Percentiles rank a stretch among this genome's conserved stretches.
Conservation (phyloP, 2,329 filamentous ascomycete species). For the Beauveria brongniartii region DNA sequence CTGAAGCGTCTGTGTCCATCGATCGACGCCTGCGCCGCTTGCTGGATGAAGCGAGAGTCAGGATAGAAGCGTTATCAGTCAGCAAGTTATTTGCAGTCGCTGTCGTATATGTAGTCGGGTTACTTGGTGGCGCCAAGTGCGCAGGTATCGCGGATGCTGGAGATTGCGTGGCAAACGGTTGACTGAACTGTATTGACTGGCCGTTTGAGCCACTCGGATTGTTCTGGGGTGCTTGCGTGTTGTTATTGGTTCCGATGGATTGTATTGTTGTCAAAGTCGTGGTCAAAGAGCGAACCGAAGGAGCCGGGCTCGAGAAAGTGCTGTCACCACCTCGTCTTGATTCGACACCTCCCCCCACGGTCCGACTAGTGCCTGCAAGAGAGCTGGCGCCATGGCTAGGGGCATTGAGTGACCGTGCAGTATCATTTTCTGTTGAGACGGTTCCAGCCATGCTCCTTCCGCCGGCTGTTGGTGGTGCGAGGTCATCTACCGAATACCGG, state of each 20-base stretch:
- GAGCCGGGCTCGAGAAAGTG: conserved; percentile 76
- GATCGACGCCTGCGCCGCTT: conserved; percentile 70
- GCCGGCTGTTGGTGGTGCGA: conserved; percentile 49
- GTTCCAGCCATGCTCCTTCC: conserved; percentile 71
- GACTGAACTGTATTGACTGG: conserved; percentile 53
- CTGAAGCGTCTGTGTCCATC: conserved; percentile 78
- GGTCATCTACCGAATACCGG: conserved; percentile 52
- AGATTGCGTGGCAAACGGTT: conserved; percentile 56
- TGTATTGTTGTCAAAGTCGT: conserved; percentile 83
- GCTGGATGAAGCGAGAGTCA: conserved; percentile 76
- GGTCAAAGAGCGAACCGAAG: conserved; percentile 70
- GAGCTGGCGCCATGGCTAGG: conserved; percentile 64
- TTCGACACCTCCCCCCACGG: conserved; percentile 57
- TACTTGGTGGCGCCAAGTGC: conserved; percentile 50
- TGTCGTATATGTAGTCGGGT: conserved; percentile 65
- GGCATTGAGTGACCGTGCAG: conserved; percentile 63
- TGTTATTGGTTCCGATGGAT: conserved; percentile 57
- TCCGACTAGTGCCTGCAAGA: conserved; percentile 65
- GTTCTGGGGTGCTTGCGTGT: conserved; percentile 33
- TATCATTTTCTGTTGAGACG: conserved; percentile 74
- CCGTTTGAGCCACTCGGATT: conserved; percentile 23
- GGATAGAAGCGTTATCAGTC: conserved; percentile 77
- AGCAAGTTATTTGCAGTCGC: conserved; percentile 76
- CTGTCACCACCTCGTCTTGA: conserved; percentile 62
- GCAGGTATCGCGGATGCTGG: conserved; percentile 65